Conservation (phyloP, 73 alveolate genomes). For the Paramecium tetraurelia region DNA sequence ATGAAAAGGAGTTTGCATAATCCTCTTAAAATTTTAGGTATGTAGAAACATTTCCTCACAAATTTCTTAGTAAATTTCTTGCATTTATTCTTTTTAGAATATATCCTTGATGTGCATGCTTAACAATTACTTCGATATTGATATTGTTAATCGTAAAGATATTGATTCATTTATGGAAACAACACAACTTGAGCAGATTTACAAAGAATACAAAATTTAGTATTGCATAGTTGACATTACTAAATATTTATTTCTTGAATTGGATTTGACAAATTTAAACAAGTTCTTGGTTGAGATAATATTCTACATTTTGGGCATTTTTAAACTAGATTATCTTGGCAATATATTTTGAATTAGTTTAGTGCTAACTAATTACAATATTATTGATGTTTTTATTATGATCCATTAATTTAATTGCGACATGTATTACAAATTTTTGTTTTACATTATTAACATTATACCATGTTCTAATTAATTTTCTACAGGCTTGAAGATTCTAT, state of each 20-base stretch:
- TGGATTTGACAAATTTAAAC: background rate
- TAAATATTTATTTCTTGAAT: background rate
- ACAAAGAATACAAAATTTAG: background rate
- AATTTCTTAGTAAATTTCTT: background rate
- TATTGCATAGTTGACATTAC: background rate
- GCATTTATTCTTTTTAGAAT: background rate
- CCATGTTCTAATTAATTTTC: background rate
- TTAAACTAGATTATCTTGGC: background rate
- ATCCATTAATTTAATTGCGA: background rate
- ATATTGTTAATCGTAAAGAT: background rate
- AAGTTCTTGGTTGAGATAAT: background rate
- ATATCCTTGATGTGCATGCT: background rate
- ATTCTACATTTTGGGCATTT: background rate
- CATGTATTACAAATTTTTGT: background rate
- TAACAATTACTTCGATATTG: background rate
- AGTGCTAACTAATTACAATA: background rate
- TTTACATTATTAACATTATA: background rate
- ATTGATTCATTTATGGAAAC: background rate
- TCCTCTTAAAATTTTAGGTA: background rate
- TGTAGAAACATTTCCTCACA: background rate
- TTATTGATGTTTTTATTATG: background rate
- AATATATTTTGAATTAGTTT: background rate
- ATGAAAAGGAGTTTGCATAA: background rate
- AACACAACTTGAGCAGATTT: background rate
- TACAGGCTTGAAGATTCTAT: background rate